These are phyloP conservation scores for Serendipita sp. DNA, from an alignment of 768 basidiomycete genomes.

Conservation along the genomic window DNA sequence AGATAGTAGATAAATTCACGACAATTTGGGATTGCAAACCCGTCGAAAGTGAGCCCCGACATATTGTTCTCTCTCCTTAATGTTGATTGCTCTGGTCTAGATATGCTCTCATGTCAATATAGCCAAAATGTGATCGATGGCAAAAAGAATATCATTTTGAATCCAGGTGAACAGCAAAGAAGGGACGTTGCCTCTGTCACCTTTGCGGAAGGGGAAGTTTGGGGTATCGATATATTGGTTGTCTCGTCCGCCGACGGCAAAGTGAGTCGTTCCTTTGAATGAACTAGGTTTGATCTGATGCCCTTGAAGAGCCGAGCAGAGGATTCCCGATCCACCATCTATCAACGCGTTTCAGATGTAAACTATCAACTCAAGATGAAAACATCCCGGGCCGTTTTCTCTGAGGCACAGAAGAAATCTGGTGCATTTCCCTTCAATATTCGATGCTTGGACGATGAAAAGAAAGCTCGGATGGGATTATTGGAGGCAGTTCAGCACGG, in stretches of 20 bases:
- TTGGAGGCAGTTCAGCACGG: conserved; percentile 92
- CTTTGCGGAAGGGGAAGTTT: conserved; percentile 89
- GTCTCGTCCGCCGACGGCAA: conserved; percentile 84
- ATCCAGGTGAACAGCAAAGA: conserved; percentile 71
- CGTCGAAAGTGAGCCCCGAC: conserved; percentile 57
- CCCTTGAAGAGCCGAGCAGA: conserved; percentile 63
- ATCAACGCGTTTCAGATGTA: conserved; percentile 69
- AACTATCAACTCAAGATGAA: conserved; percentile 98
- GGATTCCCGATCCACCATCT: conserved; percentile 82
- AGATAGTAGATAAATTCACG: conserved; percentile 58
- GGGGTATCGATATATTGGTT: conserved; percentile 82
- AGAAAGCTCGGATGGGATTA: conserved; percentile 84
- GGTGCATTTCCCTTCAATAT: conserved; percentile 97
- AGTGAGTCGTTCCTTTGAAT: conserved; percentile 28
- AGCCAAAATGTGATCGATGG: conserved; percentile 90
- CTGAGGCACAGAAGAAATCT: conserved; percentile 95
- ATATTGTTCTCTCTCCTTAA: neutral
- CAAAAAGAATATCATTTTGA: conserved; percentile 84
- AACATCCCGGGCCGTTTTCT: conserved; percentile 89
- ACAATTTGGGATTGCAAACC: conserved; percentile 73
- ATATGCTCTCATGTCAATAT: conserved; percentile 92
- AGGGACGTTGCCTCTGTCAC: conserved; percentile 70
- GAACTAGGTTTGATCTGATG: conserved; percentile 4
- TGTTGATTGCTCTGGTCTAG: conserved; percentile 22
- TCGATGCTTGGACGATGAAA: conserved; percentile 87